These are phyloP conservation scores for Phalaenopsis hybrid DNA, from an alignment of 116 monocot genomes.

Conservation along the genomic window DNA sequence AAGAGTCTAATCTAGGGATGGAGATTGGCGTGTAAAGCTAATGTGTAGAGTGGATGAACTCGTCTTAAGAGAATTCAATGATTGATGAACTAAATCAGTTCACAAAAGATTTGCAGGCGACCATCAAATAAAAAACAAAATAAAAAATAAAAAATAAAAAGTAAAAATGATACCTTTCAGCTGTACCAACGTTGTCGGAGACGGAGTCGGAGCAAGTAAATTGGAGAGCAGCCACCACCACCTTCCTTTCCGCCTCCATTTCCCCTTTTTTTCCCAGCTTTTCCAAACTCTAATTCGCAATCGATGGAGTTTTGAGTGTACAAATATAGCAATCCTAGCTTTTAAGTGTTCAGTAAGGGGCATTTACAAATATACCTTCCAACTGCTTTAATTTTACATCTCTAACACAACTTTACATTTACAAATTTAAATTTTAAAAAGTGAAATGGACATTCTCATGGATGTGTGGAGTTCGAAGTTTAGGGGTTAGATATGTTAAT, in stretches of 20 bases:
- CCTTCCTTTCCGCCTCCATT: constrained; percentile 21
- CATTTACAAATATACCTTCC: too few species aligned
- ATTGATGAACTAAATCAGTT: not conserved
- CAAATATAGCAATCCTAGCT: too few species aligned
- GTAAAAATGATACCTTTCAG: constrained; percentile 15
- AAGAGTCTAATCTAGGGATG: too few species aligned
- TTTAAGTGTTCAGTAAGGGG: too few species aligned
- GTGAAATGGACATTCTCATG: too few species aligned
- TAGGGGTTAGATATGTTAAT: too few species aligned
- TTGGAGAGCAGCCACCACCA: constrained; percentile 20
- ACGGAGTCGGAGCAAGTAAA: constrained; percentile 21
- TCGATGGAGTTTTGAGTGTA: not conserved
- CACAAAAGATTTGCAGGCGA: constrained; percentile 8
- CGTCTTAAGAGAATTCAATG: not conserved
- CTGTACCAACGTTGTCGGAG: constrained; percentile 18
- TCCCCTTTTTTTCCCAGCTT: not conserved
- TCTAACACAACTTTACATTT: too few species aligned
- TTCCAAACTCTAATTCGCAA: not conserved
- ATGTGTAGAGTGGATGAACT: not conserved
- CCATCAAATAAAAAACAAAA: constrained; percentile 5
- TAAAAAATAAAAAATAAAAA: too few species aligned
- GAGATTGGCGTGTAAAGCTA: too few species aligned
- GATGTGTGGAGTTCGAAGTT: too few species aligned
- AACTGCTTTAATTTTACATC: too few species aligned
- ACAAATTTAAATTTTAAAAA: too few species aligned